Evolutionary conservation across 2,329 filamentous ascomycete species (phyloP).

Genomic region (Microthyrium microscopicum): DNA sequence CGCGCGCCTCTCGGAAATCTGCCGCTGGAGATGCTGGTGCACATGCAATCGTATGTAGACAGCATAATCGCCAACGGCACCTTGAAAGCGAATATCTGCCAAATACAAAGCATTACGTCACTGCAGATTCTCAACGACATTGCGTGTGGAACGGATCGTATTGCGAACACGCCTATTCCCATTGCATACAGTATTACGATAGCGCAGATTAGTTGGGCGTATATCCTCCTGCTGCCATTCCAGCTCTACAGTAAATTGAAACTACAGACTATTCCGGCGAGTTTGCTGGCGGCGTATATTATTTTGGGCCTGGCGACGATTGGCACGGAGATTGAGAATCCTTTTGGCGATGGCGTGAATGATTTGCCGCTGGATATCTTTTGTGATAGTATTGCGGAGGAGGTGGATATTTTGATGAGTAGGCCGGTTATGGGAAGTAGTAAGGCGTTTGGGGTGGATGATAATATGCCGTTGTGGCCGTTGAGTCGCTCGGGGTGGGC

Average conservation of each 20-base stretch:
- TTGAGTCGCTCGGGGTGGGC: constrained; percentile 17
- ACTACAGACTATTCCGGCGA: constrained; percentile 66
- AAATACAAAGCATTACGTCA: constrained; percentile 33
- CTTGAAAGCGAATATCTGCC: constrained; percentile 39
- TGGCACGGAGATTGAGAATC: constrained; percentile 70
- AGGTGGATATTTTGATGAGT: constrained; percentile 58
- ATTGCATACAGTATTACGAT: constrained; percentile 73
- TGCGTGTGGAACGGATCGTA: constrained; percentile 57
- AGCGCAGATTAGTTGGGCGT: constrained; percentile 72
- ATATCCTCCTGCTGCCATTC: constrained; percentile 66
- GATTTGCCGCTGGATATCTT: constrained; percentile 61
- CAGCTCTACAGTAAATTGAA: constrained; percentile 48
- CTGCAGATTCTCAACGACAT: constrained; percentile 47
- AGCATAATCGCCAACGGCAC: constrained; percentile 39
- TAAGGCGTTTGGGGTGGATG: constrained; percentile 32
- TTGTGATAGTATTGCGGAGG: constrained; percentile 56
- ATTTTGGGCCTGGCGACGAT: constrained; percentile 64
- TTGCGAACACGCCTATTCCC: constrained; percentile 66
- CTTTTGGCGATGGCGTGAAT: constrained; percentile 70
- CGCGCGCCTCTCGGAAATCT: constrained; percentile 61
- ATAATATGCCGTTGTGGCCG: constrained; percentile 41
- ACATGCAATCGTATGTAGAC: constrained; percentile 52
- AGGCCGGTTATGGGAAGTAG: constrained; percentile 32
- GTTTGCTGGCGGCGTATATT: constrained; percentile 51
- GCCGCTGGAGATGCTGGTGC: constrained; percentile 65